A percentile compares a stretch with the other conserved stretches of the same genome.
These are phyloP conservation scores for Cladosporium sphaerospermum DNA, from an alignment of 2,329 filamentous ascomycete species.

Conservation along the genomic window DNA sequence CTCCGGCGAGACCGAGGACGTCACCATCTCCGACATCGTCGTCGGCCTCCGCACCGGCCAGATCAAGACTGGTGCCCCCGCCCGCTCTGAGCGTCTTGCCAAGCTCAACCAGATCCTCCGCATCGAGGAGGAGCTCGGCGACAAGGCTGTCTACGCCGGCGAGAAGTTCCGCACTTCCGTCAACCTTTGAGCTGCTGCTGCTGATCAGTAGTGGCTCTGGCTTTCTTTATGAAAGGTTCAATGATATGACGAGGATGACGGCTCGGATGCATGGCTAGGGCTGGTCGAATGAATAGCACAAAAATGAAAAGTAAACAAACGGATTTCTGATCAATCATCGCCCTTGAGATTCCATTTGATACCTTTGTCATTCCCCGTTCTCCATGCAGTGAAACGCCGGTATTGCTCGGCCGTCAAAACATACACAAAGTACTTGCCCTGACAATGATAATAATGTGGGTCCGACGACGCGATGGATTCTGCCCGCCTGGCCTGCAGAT, in stretches of 20 bases:
- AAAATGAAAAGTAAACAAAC: not conserved
- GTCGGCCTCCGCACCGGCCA: conserved; percentile 94
- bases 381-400: too few species aligned
- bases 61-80: conserved; percentile 98
- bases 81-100: conserved; percentile 93
- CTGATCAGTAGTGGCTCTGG: not conserved
- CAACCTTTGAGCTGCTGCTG: conserved; percentile 58
- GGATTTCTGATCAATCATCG: too few species aligned
- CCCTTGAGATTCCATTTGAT: too few species aligned
- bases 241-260: conserved; percentile 2
- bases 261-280: conserved; percentile 10
- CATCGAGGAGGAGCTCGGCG: conserved; percentile 97
- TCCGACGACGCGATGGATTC: too few species aligned
- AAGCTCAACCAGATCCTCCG: conserved; percentile 99
- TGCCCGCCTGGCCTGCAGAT: too few species aligned
- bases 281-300: conserved; percentile 8
- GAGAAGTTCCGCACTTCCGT: conserved; percentile 85
- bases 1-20: conserved; percentile 96
- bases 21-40: conserved; percentile 96
- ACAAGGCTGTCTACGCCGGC: conserved; percentile 86
- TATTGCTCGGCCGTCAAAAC: too few species aligned
- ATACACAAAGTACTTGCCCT: too few species aligned
- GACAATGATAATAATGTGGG: too few species aligned
- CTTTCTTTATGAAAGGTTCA: not conserved
- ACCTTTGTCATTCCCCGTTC: too few species aligned